Evolutionary conservation across 176 grass and related monocot species (phyloP).

Genomic region (Rhipidocladum racemiflorum): DNA sequence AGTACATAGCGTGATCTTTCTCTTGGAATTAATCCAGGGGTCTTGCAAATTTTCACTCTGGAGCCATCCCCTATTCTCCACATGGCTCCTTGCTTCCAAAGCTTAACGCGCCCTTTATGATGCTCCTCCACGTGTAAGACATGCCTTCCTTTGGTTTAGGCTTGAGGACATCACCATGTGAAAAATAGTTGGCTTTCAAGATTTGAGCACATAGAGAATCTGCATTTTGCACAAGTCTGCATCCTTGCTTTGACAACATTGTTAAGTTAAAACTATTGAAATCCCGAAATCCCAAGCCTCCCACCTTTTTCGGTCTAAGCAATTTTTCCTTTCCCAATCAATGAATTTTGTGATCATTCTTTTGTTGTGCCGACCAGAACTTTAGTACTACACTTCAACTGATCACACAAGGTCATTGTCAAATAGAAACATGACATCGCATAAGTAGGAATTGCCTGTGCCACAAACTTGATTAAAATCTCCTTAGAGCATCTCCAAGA

Average conservation of each 20-base stretch:
- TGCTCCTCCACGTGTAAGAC: not conserved
- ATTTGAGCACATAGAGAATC: not conserved
- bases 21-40: not conserved
- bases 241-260: not conserved
- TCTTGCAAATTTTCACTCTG: accelerated
- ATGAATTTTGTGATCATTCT: no score
- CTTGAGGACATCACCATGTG: not conserved
- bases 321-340: not conserved
- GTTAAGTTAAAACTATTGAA: not conserved
- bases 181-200: not conserved
- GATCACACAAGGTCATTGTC: no score
- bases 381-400: no score
- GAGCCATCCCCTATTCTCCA: not conserved
- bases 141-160: not conserved
- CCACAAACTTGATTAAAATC: not conserved
- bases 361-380: no score
- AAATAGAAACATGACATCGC: no score
- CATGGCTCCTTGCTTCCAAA: not conserved
- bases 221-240: not conserved
- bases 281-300: not conserved
- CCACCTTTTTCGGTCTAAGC: not conserved
- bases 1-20: no score
- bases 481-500: no score
- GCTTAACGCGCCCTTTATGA: accelerated
- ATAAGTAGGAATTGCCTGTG: no score